Conservation (phyloP, 805 yeast genomes). For the Cyberlindnera maritima region DNA sequence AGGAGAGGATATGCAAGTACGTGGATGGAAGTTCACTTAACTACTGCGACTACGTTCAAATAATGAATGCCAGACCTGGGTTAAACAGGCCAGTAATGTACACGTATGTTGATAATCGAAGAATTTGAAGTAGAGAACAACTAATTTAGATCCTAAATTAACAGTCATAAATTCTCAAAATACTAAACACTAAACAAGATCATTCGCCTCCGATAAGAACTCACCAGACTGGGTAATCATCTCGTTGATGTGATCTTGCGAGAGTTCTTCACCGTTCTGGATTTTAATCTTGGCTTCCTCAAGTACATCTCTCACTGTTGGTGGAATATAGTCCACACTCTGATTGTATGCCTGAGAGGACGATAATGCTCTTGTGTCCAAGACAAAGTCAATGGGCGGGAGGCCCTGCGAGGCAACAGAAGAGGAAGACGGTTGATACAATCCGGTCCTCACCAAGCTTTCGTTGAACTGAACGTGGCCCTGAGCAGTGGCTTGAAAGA, state of each 20-base stretch:
- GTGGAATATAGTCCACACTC: background rate
- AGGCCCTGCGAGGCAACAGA: background rate
- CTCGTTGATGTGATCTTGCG: background rate
- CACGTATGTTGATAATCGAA: too few relatives aligned
- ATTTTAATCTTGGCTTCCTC: background rate
- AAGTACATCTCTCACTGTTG: background rate
- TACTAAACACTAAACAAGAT: background rate
- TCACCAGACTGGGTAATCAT: background rate
- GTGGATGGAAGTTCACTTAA: slow-evolving; percentile 9
- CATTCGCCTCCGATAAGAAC: too few relatives aligned
- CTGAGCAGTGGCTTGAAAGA: background rate
- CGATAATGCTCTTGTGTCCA: background rate
- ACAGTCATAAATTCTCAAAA: too few relatives aligned
- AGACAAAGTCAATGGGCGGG: background rate
- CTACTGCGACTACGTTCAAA: background rate
- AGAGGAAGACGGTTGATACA: background rate
- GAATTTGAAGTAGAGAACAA: too few relatives aligned
- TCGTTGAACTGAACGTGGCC: background rate
- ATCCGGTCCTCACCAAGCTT: background rate
- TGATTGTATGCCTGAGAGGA: background rate
- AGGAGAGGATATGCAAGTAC: slow-evolving; percentile 12
- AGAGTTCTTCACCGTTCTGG: background rate
- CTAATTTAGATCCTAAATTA: too few relatives aligned
- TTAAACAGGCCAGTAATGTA: too few relatives aligned
- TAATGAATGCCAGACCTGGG: too few relatives aligned